Evolutionary conservation across 2,329 filamentous ascomycete genomes (phyloP).

Genomic region (Chrysoporthe puriensis): DNA sequence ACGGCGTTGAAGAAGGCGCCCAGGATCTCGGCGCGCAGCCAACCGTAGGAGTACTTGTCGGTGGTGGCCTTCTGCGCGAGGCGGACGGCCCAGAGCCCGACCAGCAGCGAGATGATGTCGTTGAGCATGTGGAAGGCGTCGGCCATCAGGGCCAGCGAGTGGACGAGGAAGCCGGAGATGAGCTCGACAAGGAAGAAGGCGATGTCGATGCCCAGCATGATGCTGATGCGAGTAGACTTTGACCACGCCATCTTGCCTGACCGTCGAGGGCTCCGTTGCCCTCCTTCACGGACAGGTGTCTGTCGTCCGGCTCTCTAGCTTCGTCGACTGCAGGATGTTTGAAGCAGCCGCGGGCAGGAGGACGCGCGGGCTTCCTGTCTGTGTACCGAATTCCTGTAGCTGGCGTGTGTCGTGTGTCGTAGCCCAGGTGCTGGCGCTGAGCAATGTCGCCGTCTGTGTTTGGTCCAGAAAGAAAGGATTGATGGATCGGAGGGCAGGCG

Average conservation of each 20-base stretch:
- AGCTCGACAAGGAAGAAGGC: constrained; percentile 91
- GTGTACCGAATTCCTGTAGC: neutral
- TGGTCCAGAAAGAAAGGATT: neutral
- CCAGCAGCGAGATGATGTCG: constrained; percentile 91
- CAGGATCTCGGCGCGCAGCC: constrained; percentile 95
- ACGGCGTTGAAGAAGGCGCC: constrained; percentile 97
- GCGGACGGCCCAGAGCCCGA: constrained; percentile 93
- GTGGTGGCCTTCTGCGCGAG: constrained; percentile 84
- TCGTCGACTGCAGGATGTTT: too few species aligned
- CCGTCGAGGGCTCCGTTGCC: constrained; percentile 22
- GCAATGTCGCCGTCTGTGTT: neutral
- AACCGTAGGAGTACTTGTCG: constrained; percentile 95
- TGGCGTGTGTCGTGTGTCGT: neutral
- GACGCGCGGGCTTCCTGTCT: neutral
- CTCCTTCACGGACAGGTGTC: constrained; percentile 18
- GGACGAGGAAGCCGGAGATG: constrained; percentile 80
- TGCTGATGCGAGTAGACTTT: constrained; percentile 88
- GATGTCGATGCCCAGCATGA: constrained; percentile 89
- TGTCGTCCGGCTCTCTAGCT: neutral
- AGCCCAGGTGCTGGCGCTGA: neutral
- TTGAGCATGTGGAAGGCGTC: constrained; percentile 99
- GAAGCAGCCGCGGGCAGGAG: neutral
- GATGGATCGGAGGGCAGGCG: neutral
- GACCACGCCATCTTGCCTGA: constrained; percentile 74
- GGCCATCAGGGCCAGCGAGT: constrained; percentile 90